phyloP scores from a whole-genome alignment of 1,139 yeast species.

The Candida sanyaensis region DNA sequence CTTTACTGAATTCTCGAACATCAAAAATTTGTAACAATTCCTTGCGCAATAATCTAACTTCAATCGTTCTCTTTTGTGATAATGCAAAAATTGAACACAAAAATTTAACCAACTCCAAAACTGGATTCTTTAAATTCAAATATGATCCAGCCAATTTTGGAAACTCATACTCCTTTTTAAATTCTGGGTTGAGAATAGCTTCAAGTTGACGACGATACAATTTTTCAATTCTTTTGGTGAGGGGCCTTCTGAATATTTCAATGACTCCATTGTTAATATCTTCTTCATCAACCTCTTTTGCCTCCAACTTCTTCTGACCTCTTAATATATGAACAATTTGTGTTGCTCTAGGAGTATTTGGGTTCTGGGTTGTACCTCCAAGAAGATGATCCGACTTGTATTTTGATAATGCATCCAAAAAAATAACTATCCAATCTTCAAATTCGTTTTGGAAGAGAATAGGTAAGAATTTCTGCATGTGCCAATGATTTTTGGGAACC shows the following conservation, averaged over 20 bases:
- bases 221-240: conserved; percentile 66
- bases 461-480: conserved; percentile 74
- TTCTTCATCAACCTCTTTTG: conserved; percentile 28
- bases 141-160: conserved; percentile 77
- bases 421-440: conserved; percentile 81
- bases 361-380: conserved; percentile 29
- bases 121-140: conserved; percentile 63
- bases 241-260: conserved; percentile 59
- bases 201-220: conserved; percentile 71
- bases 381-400: conserved; percentile 46
- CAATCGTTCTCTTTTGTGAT: conserved; percentile 65
- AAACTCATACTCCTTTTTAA: conserved; percentile 64
- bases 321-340: conserved; percentile 60
- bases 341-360: conserved; percentile 62
- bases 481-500: conserved; percentile 75
- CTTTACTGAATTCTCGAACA: conserved; percentile 79
- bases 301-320: conserved; percentile 41
- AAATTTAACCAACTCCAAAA: conserved; percentile 76
- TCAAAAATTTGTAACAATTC: conserved; percentile 74
- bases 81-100: conserved; percentile 73
- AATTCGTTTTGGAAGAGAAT: conserved; percentile 75
- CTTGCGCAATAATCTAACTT: conserved; percentile 72
- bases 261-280: conserved; percentile 43
- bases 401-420: conserved; percentile 69
- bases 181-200: conserved; percentile 66